Evolutionary conservation across 179 eudicot species (phyloP), one percentile per base, ranked within the genome.

Genomic region (Actinidia arguta): DNA sequence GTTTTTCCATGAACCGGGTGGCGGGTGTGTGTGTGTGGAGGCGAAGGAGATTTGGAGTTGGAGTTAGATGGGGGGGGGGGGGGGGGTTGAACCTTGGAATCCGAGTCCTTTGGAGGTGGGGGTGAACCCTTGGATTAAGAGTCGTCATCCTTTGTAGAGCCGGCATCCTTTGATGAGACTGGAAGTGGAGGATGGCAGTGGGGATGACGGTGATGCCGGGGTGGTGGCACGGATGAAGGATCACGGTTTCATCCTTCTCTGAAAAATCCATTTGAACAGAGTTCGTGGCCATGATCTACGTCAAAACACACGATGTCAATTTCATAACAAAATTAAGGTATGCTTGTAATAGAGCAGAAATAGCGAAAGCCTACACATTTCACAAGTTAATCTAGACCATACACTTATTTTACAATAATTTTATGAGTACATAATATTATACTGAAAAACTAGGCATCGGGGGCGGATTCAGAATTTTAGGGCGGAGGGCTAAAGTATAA

Each of bases 181-280:
- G 85, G 61, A 3, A n/a, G n/a, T 14, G 5, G 14, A 8, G 8
- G 61, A 17, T 20, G 56, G 46, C 3, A 56, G 25, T n/a, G 81
- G 62, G 1, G 84, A 47, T 8, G 69, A 12, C 13, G 8, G 69
- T 12, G 85, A 9, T 8, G 80, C 0, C 2, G 84, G 63, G 81
- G 44, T 25, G 66, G 52, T 17, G 85, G 47, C 20, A 83, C 7
- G 1, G 76, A 42, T 27, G 86, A 63, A 25, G 80, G 81, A 22
- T 39, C 61, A 85, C 77, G 8, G 82, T 59, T 52, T 44, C 80
- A 17, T 76, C 80, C 1, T 69, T 56, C 0, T 72, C 54, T 5
- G 89, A 76, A 6, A 80, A 48, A 27, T 64, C 10, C 89, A 85
- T 72, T 18, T 55, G 6, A 27, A 50, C 44, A 5, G 47, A 56